Percentiles rank a stretch among this genome's conserved stretches.
Evolutionary conservation across 441 rosid species (phyloP).

Genomic region (Flueggea neowawraea): DNA sequence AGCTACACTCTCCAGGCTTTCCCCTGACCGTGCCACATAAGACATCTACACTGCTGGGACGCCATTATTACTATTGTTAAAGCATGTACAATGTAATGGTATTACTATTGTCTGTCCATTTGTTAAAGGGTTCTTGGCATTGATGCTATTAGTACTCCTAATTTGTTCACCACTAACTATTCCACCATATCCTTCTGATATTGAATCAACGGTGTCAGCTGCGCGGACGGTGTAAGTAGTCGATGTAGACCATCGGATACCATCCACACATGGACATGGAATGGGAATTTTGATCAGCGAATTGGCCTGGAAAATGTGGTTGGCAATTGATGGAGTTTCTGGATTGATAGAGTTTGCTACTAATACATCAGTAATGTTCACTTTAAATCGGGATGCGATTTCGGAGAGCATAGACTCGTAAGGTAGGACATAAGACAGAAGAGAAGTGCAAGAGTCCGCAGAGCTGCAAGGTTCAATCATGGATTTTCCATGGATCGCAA

Average conservation of each 20-base stretch:
- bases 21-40: slow-evolving; percentile 16
- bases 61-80: slow-evolving; percentile 18
- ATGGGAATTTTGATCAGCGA: slow-evolving; percentile 18
- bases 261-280: slow-evolving; percentile 29
- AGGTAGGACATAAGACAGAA: slow-evolving; percentile 19
- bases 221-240: slow-evolving; percentile 9
- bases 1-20: slow-evolving; percentile 2
- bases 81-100: slow-evolving; percentile 23
- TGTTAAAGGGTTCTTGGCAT: slow-evolving; percentile 6
- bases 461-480: slow-evolving; percentile 24
- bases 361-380: slow-evolving; percentile 12
- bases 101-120: slow-evolving; percentile 13
- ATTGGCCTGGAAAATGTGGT: slow-evolving; percentile 13
- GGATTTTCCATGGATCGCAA: slow-evolving; percentile 14
- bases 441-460: slow-evolving; percentile 24
- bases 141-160: background rate
- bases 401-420: slow-evolving; percentile 23
- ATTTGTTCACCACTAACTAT: slow-evolving; percentile 23
- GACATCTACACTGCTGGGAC: slow-evolving; percentile 17
- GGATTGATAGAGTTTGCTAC: slow-evolving; percentile 16
- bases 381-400: slow-evolving; percentile 17
- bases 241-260: slow-evolving; percentile 16
- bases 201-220: slow-evolving; percentile 20
- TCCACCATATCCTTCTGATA: slow-evolving; percentile 17
- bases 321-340: background rate